Evolutionary conservation across 2,329 filamentous ascomycete genomes (phyloP).

Genomic region (Nothopassalora personata): DNA sequence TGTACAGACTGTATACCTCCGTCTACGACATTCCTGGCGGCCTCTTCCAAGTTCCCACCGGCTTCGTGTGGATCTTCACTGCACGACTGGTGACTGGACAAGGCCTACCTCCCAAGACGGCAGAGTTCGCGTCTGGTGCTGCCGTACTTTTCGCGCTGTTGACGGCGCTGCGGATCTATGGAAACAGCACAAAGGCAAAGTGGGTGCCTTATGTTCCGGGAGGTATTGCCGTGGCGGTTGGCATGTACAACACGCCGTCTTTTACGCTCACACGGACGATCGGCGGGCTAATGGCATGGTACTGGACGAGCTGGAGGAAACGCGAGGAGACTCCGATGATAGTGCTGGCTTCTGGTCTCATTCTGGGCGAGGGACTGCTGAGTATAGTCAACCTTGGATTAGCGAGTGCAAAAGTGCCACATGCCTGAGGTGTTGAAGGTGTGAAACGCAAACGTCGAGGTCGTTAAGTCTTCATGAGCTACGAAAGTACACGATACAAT

Average conservation of each 20-base stretch:
- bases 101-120: conserved; percentile 77
- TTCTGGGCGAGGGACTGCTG: conserved; percentile 84
- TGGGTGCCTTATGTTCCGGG: conserved; percentile 80
- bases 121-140: conserved; percentile 71
- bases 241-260: conserved; percentile 96
- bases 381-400: conserved; percentile 86
- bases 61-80: conserved; percentile 96
- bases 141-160: conserved; percentile 66
- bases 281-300: conserved; percentile 72
- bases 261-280: conserved; percentile 86
- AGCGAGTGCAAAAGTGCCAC: conserved; percentile 70
- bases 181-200: conserved; percentile 36
- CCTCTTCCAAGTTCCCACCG: conserved; percentile 89
- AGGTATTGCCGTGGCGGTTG: conserved; percentile 91
- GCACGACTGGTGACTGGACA: conserved; percentile 87
- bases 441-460: background rate
- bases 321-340: conserved; percentile 70
- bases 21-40: conserved; percentile 86
- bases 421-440: conserved; percentile 44
- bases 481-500: background rate
- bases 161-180: conserved; percentile 64
- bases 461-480: background rate
- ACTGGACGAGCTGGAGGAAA: conserved; percentile 59
- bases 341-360: conserved; percentile 83
- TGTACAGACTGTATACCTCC: conserved; percentile 84